Evolutionary conservation across 805 yeast species (phyloP).

Genomic region (Middelhovenomyces tepae): DNA sequence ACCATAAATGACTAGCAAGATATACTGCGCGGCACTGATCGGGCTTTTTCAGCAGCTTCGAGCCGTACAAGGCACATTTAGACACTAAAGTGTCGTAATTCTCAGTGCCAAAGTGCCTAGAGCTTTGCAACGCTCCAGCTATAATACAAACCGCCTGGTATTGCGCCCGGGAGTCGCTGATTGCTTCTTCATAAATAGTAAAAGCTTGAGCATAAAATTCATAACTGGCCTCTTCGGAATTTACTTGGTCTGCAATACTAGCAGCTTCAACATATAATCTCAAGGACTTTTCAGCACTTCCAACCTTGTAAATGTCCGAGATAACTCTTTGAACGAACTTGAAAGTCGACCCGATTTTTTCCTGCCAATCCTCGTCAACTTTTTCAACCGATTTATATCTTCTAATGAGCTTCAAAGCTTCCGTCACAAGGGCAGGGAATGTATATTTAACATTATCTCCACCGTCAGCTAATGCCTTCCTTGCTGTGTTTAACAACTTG

Average conservation of each 20-base stretch:
- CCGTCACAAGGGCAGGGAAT: slow-evolving; percentile 66
- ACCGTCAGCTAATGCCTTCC: slow-evolving; percentile 45
- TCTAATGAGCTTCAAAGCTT: slow-evolving; percentile 52
- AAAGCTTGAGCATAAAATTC: slow-evolving; percentile 87
- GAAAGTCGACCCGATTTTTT: slow-evolving; percentile 43
- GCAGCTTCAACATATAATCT: slow-evolving; percentile 56
- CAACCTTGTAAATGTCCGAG: slow-evolving; percentile 22
- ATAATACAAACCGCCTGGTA: slow-evolving; percentile 43
- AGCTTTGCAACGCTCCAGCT: slow-evolving; percentile 43
- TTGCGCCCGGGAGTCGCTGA: slow-evolving; percentile 46
- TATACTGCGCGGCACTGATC: slow-evolving; percentile 93
- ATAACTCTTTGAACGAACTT: slow-evolving; percentile 63
- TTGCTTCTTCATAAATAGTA: slow-evolving; percentile 64
- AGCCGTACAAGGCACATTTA: slow-evolving; percentile 78
- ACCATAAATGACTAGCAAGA: slow-evolving; percentile 86
- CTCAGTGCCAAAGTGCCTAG: slow-evolving; percentile 47
- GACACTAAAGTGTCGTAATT: slow-evolving; percentile 78
- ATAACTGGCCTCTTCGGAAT: slow-evolving; percentile 63
- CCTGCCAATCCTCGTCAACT: slow-evolving; percentile 19
- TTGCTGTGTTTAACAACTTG: slow-evolving; percentile 37
- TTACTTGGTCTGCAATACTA: slow-evolving; percentile 67
- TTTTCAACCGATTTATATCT: slow-evolving; percentile 28
- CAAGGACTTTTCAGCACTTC: slow-evolving; percentile 31
- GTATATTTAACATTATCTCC: slow-evolving; percentile 49
- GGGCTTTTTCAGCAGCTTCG: slow-evolving; percentile 79